phyloP scores from a whole-genome alignment of 495 filamentous ascomycete genomes.

The Aspergillus kassunensis region DNA sequence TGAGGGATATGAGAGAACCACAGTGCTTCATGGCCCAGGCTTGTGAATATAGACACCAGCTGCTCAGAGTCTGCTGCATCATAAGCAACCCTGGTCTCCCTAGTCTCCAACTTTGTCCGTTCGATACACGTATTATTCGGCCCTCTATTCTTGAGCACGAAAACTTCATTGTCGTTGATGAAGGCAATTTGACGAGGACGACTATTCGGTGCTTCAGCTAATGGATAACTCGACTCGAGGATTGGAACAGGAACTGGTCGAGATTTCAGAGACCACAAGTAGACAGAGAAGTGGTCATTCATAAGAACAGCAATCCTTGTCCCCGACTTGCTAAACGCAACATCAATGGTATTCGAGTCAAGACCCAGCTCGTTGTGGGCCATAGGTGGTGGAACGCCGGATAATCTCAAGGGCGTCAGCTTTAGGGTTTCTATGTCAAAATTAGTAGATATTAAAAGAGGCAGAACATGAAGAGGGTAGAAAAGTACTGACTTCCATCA shows the following conservation, averaged over 20 bases:
- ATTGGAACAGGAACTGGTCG: slow-evolving; percentile 42
- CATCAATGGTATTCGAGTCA: slow-evolving; percentile 62
- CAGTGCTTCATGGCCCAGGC: slow-evolving; percentile 33
- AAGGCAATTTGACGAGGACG: slow-evolving; percentile 43
- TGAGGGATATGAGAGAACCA: slow-evolving; percentile 38
- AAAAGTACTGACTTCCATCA: slow-evolving; percentile 61
- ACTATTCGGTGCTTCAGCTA: slow-evolving; percentile 32
- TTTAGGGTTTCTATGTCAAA: slow-evolving; percentile 56
- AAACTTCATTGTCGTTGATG: slow-evolving; percentile 43
- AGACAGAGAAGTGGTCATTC: slow-evolving; percentile 57
- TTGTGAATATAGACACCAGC: slow-evolving; percentile 37
- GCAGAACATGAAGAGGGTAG: neutral
- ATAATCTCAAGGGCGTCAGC: slow-evolving; percentile 75
- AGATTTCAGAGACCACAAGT: slow-evolving; percentile 57
- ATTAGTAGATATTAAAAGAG: neutral
- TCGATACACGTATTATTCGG: slow-evolving; percentile 35
- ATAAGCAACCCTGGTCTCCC: slow-evolving; percentile 29
- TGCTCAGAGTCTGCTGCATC: slow-evolving; percentile 33
- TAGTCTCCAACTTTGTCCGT: slow-evolving; percentile 36
- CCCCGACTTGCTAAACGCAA: slow-evolving; percentile 64
- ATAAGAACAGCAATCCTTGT: slow-evolving; percentile 71
- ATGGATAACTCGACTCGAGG: slow-evolving; percentile 43
- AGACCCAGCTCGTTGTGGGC: slow-evolving; percentile 69
- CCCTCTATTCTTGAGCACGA: slow-evolving; percentile 32
- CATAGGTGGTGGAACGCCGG: slow-evolving; percentile 92